Conservation (phyloP, 2,329 filamentous ascomycete species). For the Trichoderma semiorbis region DNA sequence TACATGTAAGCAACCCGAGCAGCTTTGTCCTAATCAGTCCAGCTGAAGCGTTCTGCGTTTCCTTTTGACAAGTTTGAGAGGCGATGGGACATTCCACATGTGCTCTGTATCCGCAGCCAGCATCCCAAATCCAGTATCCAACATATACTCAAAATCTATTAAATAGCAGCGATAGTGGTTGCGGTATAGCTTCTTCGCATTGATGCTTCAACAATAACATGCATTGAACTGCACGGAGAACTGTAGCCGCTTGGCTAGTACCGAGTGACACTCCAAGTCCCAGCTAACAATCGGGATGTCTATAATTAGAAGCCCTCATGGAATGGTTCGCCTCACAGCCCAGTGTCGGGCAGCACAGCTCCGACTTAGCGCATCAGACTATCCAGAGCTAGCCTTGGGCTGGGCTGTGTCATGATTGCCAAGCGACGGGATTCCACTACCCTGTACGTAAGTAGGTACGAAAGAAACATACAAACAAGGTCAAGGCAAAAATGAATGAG, state of each 20-base stretch:
- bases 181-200: background rate
- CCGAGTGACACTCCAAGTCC: background rate
- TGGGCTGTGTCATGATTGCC: background rate
- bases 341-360: background rate
- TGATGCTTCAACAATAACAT: background rate
- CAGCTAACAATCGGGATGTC: background rate
- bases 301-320: conserved; percentile 3
- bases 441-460: background rate
- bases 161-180: background rate
- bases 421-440: background rate
- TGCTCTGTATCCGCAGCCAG: background rate
- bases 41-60: background rate
- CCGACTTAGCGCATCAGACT: background rate
- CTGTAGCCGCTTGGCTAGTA: no score
- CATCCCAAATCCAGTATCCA: background rate
- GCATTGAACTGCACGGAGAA: background rate
- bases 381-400: background rate
- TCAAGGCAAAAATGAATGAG: background rate
- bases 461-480: background rate
- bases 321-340: conserved; percentile 10
- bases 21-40: background rate
- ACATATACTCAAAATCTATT: background rate
- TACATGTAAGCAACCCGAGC: background rate
- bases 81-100: background rate
- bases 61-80: background rate